Evolutionary conservation across 495 filamentous ascomycete genomes (phyloP).

Genomic region (Parathielavia hyrcaniae): DNA sequence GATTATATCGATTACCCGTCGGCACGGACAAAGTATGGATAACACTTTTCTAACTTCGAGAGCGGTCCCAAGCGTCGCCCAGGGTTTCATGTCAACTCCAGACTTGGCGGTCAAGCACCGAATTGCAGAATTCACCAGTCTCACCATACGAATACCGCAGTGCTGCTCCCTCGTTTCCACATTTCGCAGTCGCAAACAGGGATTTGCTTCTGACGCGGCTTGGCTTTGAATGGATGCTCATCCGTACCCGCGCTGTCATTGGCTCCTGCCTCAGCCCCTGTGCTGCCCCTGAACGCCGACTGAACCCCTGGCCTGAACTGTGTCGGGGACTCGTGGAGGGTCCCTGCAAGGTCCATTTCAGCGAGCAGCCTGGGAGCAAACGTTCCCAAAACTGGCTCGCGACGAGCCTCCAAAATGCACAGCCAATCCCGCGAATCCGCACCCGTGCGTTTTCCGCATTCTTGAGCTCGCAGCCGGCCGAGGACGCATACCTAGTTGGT

Average conservation of each 20-base stretch:
- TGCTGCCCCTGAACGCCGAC: conserved; percentile 15
- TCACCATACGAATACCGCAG: background rate
- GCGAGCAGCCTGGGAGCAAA: conserved; percentile 6
- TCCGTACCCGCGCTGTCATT: background rate
- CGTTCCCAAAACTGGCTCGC: background rate
- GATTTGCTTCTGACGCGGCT: conserved; percentile 8
- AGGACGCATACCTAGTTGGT: background rate
- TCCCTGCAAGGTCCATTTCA: conserved; percentile 8
- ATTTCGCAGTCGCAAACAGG: background rate
- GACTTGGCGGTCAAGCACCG: background rate
- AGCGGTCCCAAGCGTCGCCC: background rate
- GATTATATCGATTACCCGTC: too few relatives aligned
- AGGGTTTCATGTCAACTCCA: conserved; percentile 11
- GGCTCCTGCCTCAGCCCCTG: conserved; percentile 6
- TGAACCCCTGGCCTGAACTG: conserved; percentile 18
- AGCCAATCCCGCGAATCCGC: background rate
- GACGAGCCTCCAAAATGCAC: conserved; percentile 5
- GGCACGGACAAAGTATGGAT: too few relatives aligned
- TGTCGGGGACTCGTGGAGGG: too few relatives aligned
- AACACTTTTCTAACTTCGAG: conserved; percentile 9
- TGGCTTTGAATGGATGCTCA: conserved; percentile 6
- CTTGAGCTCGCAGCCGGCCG: background rate
- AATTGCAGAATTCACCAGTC: background rate
- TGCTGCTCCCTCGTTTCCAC: background rate
- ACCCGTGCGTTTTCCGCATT: background rate